Base-by-base conservation (phyloP, 495 filamentous ascomycete species). In the Aspergillus leporis region DNA sequence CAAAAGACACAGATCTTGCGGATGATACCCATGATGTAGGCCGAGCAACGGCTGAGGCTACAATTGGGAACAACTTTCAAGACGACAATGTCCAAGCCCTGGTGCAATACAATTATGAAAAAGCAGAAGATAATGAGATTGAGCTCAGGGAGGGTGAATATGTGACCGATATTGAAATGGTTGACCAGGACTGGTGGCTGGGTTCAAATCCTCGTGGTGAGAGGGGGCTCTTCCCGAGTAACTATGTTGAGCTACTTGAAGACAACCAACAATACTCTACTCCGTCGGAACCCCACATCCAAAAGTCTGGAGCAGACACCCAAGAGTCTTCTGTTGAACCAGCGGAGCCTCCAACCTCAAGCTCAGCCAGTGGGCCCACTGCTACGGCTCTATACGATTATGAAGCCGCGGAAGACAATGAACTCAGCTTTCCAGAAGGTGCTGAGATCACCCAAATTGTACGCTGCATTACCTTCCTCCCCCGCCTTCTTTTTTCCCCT, bases 161-260 rank as follows among this genome's bases (percentile, higher is more conserved):
- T 63, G 87, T 99, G 36, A 93, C 87, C n/a, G 86, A 97, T 61
- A 96, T 99, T 66, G 92, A 99, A 47, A 95, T 96, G 91, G 92
- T 98, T 2, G 95, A 98, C 61, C 76, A 83, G 48, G 93, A 98
- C 69, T 99, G 94, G 94, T 99, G 94, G 94, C 87, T 94, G 82
- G 94, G 94, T 12, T 86, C 86, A 56, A 98, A 97, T 70, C 66
- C 75, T 6, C 78, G 73, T 51, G 95, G 94, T 56, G 90, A 97
- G 67, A 83, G 78, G 32, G 94, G 94, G 7, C 78, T 98, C 30
- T 99, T 99, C 78, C 94, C 94, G 0, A 93, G 90, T 71, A 97
- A 96, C 74, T 99, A 98, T 60, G 95, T 98, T 28, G 91, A 97
- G 66, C 72, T 97, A 28, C 76, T 93, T 34, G 88, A 90, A 22